Percentiles rank a stretch among this genome's conserved stretches.
These are phyloP conservation scores for Xylaria longipes DNA, from an alignment of 495 filamentous ascomycete genomes.

Conservation along the genomic window DNA sequence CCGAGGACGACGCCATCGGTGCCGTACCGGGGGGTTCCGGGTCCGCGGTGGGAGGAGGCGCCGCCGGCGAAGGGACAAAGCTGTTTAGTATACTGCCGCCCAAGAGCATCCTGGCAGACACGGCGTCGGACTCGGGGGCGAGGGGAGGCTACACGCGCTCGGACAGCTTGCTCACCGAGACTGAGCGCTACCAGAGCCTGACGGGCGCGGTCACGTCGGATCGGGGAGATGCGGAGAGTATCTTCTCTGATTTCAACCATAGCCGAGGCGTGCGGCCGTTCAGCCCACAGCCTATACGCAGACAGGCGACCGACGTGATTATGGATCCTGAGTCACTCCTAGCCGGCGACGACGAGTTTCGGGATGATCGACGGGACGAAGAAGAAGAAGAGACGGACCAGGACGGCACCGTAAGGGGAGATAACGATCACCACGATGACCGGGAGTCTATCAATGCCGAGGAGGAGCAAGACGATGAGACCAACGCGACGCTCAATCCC, in stretches of 20 bases:
- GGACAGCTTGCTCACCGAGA: slow-evolving; percentile 54
- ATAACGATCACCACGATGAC: slow-evolving; percentile 40
- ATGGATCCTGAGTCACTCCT: slow-evolving; percentile 52
- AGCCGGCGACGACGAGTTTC: slow-evolving; percentile 24
- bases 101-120: slow-evolving; percentile 59
- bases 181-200: slow-evolving; percentile 57
- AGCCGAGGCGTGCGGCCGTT: slow-evolving; percentile 58
- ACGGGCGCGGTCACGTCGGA: slow-evolving; percentile 47
- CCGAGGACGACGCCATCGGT: slow-evolving; percentile 44
- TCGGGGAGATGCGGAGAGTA: slow-evolving; percentile 51
- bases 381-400: slow-evolving; percentile 3
- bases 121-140: slow-evolving; percentile 37
- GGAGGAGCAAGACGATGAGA: slow-evolving; percentile 28
- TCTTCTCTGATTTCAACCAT: slow-evolving; percentile 59
- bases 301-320: slow-evolving; percentile 41
- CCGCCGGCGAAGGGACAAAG: slow-evolving; percentile 48
- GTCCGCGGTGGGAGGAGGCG: slow-evolving; percentile 24
- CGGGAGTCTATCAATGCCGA: not conserved
- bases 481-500: slow-evolving; percentile 32
- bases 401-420: not conserved
- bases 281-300: slow-evolving; percentile 56
- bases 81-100: slow-evolving; percentile 65
- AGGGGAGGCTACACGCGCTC: slow-evolving; percentile 43
- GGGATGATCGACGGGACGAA: slow-evolving; percentile 24
- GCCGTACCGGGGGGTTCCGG: slow-evolving; percentile 35